Evolutionary conservation across 1,284 basidiomycete genomes (phyloP).

Genomic region (Schizophyllum commune): DNA sequence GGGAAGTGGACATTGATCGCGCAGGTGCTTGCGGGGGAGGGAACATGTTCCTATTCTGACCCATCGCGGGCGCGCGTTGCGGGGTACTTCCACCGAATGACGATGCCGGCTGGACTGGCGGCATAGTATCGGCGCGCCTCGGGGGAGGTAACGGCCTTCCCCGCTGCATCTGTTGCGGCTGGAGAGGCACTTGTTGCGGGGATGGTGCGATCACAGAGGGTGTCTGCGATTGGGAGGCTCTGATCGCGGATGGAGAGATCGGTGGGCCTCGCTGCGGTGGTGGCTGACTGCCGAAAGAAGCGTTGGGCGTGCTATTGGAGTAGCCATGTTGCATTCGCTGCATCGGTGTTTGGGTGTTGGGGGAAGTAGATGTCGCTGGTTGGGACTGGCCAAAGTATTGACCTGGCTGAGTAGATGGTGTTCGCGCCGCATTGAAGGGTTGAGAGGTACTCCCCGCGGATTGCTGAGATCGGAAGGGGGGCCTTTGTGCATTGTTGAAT

Average conservation of each 20-base stretch:
- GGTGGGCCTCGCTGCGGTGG: not conserved
- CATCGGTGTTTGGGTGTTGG: conserved; percentile 7
- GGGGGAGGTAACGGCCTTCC: conserved; percentile 11
- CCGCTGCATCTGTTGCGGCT: conserved; percentile 3
- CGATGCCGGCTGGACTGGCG: not conserved
- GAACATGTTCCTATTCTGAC: not conserved
- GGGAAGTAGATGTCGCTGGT: not conserved
- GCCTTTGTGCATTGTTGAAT: not conserved
- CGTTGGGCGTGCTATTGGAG: conserved; percentile 8
- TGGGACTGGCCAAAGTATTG: not conserved
- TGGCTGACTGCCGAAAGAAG: conserved; percentile 7
- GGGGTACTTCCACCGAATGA: not conserved
- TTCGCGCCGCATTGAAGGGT: not conserved
- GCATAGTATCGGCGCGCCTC: conserved; percentile 11
- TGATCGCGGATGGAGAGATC: not conserved
- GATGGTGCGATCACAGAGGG: not conserved
- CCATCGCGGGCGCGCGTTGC: not conserved
- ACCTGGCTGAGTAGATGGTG: not conserved
- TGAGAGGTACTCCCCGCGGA: not conserved
- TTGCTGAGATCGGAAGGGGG: conserved; percentile 9
- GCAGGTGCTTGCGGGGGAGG: not conserved
- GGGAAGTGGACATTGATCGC: conserved; percentile 1
- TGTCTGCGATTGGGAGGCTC: conserved; percentile 10
- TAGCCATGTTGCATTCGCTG: conserved; percentile 5
- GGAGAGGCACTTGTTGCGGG: not conserved